These are phyloP conservation scores for Lophiostoma macrostomum DNA, from an alignment of 495 filamentous ascomycete species.

Conservation along the genomic window DNA sequence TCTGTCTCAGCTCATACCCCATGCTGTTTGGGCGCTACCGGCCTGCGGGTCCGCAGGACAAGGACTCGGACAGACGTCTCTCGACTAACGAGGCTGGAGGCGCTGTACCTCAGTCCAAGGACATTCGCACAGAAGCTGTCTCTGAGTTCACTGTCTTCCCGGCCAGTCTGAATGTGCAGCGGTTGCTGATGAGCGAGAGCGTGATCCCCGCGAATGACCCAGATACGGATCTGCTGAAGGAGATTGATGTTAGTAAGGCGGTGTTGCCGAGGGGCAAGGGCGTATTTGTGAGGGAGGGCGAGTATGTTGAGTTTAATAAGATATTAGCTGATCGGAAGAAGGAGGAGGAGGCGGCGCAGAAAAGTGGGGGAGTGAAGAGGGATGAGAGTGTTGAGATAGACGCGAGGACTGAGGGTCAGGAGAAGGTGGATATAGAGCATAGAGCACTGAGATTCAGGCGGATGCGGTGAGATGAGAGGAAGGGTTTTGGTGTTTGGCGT, in stretches of 20 bases:
- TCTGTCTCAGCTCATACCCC: slow-evolving; percentile 19
- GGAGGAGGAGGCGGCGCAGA: too few species aligned
- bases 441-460: too few species aligned
- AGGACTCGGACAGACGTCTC: slow-evolving; percentile 10
- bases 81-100: neutral
- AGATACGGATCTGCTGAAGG: slow-evolving; percentile 1
- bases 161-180: slow-evolving; percentile 2
- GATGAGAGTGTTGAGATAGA: too few species aligned
- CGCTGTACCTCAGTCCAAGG: neutral
- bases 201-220: slow-evolving; percentile 8
- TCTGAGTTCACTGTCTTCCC: slow-evolving; percentile 18
- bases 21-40: slow-evolving; percentile 17
- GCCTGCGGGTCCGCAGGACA: slow-evolving; percentile 2
- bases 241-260: slow-evolving; percentile 6
- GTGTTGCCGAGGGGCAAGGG: slow-evolving; percentile 7
- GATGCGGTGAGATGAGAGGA: too few species aligned
- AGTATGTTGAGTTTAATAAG: too few species aligned
- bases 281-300: slow-evolving; percentile 15
- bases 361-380: too few species aligned
- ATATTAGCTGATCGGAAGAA: too few species aligned
- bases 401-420: too few species aligned
- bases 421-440: too few species aligned
- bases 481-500: too few species aligned
- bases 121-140: neutral
- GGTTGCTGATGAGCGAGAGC: neutral